Conservation (phyloP, 139 green algal species). For the Asterochloris sp. region DNA sequence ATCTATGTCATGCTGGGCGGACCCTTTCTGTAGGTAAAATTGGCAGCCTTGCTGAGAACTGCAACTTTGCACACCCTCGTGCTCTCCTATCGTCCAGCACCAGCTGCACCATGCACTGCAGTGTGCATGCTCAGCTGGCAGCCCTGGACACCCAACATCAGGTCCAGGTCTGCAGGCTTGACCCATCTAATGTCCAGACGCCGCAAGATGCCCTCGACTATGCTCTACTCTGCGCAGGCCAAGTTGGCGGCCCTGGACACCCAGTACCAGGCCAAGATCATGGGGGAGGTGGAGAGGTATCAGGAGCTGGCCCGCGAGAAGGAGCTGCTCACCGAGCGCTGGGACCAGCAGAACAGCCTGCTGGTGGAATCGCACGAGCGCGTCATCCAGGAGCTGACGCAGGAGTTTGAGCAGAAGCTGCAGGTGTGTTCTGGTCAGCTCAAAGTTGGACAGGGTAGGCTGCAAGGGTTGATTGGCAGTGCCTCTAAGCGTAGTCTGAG, state of each 20-base stretch:
- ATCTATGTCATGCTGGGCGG: no score
- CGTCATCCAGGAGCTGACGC: constrained; percentile 74
- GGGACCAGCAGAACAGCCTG: constrained; percentile 80
- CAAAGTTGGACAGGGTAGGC: no score
- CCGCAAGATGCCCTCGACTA: not conserved
- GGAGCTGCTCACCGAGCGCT: constrained; percentile 68
- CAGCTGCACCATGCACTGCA: no score
- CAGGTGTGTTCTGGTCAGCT: constrained; percentile 22
- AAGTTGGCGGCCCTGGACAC: constrained; percentile 64
- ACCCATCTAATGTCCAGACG: not conserved
- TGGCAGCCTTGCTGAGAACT: no score
- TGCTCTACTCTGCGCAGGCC: not conserved
- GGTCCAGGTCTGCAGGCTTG: no score
- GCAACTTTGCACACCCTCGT: no score
- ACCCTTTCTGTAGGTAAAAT: no score
- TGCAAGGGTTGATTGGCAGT: no score
- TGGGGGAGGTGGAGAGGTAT: constrained; percentile 80
- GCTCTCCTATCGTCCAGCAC: no score
- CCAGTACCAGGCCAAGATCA: constrained; percentile 82
- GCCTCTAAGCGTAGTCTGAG: no score
- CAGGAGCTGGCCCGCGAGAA: constrained; percentile 66
- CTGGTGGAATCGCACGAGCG: constrained; percentile 81
- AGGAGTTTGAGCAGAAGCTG: constrained; percentile 79
- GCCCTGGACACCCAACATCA: no score
- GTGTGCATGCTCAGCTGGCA: no score